Percentiles rank a stretch among this genome's conserved stretches.
phyloP scores from a whole-genome alignment of 2,329 filamentous ascomycete genomes.

The Venturia aucupariae region DNA sequence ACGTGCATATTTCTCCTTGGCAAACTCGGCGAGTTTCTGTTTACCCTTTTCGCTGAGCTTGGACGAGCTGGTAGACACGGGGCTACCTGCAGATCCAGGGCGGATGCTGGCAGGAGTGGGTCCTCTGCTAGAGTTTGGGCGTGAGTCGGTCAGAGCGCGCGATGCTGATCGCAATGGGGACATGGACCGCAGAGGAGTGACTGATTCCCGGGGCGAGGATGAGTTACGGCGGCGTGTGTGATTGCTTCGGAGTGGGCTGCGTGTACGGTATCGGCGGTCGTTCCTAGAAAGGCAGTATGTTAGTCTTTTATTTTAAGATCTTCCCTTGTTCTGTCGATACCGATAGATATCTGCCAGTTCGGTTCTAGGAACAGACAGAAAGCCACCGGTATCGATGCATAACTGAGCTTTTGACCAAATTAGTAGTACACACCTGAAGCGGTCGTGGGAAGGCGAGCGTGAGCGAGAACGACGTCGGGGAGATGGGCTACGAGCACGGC shows the following conservation, averaged over 20 bases:
- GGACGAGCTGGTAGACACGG: background rate
- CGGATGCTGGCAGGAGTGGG: background rate
- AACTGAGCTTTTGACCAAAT: background rate
- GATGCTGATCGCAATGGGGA: background rate
- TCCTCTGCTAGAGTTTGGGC: conserved; percentile 1
- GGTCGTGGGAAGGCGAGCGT: conserved; percentile 7
- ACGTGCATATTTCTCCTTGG: background rate
- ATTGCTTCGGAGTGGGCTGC: background rate
- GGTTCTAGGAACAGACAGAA: background rate
- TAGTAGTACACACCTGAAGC: background rate
- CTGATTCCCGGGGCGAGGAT: background rate
- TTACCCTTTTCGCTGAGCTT: conserved; percentile 4
- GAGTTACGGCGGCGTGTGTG: background rate
- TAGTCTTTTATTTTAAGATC: background rate
- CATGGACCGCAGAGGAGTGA: background rate
- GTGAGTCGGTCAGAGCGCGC: background rate
- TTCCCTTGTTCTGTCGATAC: background rate
- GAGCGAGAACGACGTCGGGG: conserved; percentile 1
- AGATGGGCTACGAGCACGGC: background rate
- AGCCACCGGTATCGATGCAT: background rate
- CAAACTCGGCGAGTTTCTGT: background rate
- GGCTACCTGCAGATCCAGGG: background rate
- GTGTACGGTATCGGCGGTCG: conserved; percentile 6
- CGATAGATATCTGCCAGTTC: background rate
- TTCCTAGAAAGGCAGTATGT: background rate